Percentiles rank a stretch among this genome's conserved stretches.
phyloP scores from a whole-genome alignment of 2,329 filamentous ascomycete genomes.

The Fusarium clavum region DNA sequence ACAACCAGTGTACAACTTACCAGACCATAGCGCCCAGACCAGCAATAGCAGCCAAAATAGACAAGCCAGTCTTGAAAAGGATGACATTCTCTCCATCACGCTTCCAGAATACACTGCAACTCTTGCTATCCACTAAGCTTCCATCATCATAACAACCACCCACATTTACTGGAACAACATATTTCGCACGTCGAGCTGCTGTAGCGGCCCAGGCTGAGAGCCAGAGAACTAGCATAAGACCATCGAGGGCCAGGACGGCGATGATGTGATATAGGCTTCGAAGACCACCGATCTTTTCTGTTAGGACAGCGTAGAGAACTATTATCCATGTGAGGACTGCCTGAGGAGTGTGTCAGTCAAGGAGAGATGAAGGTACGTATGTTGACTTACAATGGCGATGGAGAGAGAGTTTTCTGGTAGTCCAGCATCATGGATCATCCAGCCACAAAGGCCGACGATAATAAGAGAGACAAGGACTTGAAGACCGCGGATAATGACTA shows the following conservation, averaged over 20 bases:
- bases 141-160: constrained; percentile 53
- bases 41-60: constrained; percentile 55
- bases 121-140: constrained; percentile 54
- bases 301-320: constrained; percentile 55
- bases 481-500: constrained; percentile 55
- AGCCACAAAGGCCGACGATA: constrained; percentile 57
- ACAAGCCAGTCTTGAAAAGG: constrained; percentile 52
- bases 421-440: constrained; percentile 51
- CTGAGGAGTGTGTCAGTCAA: constrained; percentile 45
- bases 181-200: constrained; percentile 55
- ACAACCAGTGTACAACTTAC: constrained; percentile 43
- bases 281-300: constrained; percentile 54
- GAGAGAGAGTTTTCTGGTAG: constrained; percentile 35
- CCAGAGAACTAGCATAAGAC: constrained; percentile 60
- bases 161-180: constrained; percentile 49
- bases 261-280: constrained; percentile 57
- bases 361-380: too few relatives aligned
- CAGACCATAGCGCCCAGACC: constrained; percentile 59
- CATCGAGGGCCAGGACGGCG: constrained; percentile 58
- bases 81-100: constrained; percentile 45
- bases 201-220: constrained; percentile 57
- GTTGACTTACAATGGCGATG: constrained; percentile 36
- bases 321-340: constrained; percentile 60
- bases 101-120: constrained; percentile 49
- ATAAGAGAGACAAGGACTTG: constrained; percentile 58